Base-by-base conservation (phyloP, 1,139 yeast species). In the Diutina rugosa region DNA sequence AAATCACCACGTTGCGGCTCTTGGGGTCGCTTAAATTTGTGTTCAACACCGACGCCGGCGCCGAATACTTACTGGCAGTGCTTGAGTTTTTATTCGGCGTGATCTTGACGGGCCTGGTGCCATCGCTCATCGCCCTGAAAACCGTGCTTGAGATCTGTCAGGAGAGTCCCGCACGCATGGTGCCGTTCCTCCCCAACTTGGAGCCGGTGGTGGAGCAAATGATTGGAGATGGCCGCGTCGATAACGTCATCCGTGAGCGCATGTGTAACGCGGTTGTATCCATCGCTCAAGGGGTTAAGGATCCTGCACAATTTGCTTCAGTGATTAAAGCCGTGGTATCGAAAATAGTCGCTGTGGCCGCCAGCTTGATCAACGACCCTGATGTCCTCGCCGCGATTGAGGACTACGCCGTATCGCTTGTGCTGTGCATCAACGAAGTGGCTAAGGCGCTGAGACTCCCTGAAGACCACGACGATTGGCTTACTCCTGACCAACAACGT, bases 71-170 rank as follows among this genome's bases (percentile, higher is more conserved):
- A 29, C 73, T 78, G 1, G 63, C 67, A 1, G 77, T 84, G n/a
- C 73, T 86, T 58, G 78, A 79, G 56, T 76, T 79, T 54, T 61
- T 76, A 10, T 75, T 76, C 58, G 63, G 69, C 1, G 66, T 74
- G 3, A 67, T 76, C 9, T 63, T 73, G 55, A 61, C 52, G 60
- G 52, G 59, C 16, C 59, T 59, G 58, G 70, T 59, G 52, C 61
- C 70, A 60, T 72, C 75, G 30, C 74, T 66, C 57, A 74, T 62
- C 63, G 72, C 85, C 2, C 83, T 90, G 1, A 81, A 77, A 59
- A 79, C 90, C 0, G 78, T 85, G n/a, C 67, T 83, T 12, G 74
- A 71, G 46, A 74, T 86, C 6, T 85, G 90, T 66, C 83, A 83
- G 58, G 79, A 77, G 46, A 82, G 90, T 59, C 73, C 87, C 56